These are phyloP conservation scores for Xylaria venustula DNA, from an alignment of 495 filamentous ascomycete genomes.

Conservation along the genomic window DNA sequence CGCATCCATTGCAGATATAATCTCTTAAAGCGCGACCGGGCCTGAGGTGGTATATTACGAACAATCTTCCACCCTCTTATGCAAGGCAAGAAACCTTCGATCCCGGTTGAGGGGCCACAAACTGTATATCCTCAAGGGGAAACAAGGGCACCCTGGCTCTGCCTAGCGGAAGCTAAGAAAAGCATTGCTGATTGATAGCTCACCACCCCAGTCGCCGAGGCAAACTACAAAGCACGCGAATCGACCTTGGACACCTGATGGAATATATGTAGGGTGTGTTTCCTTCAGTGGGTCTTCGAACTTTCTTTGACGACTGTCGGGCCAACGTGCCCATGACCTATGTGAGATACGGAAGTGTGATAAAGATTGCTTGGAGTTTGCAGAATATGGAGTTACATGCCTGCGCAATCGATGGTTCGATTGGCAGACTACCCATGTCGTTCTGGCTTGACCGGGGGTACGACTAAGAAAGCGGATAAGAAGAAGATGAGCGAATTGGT, in stretches of 20 bases:
- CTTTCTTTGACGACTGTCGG: background rate
- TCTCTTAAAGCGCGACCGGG: background rate
- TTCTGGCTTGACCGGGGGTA: slow-evolving; percentile 7
- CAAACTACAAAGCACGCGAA: background rate
- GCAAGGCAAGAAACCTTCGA: background rate
- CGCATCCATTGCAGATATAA: background rate
- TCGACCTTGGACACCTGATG: background rate
- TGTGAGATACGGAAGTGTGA: slow-evolving; percentile 3
- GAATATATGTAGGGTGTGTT: background rate
- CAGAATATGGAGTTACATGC: background rate
- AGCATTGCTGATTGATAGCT: background rate
- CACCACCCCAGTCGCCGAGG: background rate
- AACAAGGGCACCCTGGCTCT: background rate
- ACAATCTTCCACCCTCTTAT: background rate
- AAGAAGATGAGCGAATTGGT: slow-evolving; percentile 33
- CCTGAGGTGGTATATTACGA: background rate
- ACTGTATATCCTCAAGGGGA: background rate
- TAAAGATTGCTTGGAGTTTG: slow-evolving; percentile 3
- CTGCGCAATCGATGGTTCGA: slow-evolving; percentile 20
- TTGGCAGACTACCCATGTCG: slow-evolving; percentile 6
- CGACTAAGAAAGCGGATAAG: slow-evolving; percentile 37
- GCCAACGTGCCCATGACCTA: slow-evolving; percentile 22
- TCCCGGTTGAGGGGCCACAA: background rate
- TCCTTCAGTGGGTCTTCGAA: background rate
- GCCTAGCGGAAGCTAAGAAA: background rate